Conservation (phyloP, 345 rosid species). For the Erucastrum elatum region DNA sequence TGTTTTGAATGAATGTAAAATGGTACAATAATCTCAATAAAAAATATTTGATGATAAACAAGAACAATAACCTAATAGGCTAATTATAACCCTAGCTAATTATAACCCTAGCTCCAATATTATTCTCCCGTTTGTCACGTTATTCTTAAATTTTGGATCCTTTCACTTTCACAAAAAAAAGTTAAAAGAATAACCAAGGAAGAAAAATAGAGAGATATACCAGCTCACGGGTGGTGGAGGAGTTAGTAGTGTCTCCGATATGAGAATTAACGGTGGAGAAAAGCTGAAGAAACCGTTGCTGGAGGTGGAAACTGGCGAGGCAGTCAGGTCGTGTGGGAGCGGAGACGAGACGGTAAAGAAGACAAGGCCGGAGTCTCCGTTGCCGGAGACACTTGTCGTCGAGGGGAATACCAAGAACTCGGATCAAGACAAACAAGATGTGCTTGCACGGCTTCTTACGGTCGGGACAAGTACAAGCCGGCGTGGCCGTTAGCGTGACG, state of each 20-base stretch:
- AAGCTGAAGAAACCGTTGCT: constrained; percentile 64
- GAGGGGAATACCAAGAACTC: constrained; percentile 65
- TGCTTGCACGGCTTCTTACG: constrained; percentile 87
- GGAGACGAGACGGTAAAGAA: constrained; percentile 48
- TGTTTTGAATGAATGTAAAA: too few species aligned
- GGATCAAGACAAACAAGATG: constrained; percentile 67
- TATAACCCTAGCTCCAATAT: not conserved
- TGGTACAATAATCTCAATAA: too few species aligned
- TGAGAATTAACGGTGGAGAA: constrained; percentile 16
- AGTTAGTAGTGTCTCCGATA: not conserved
- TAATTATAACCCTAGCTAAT: too few species aligned
- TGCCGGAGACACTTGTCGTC: constrained; percentile 65
- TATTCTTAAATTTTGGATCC: not conserved
- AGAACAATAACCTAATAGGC: not conserved
- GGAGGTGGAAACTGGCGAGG: constrained; percentile 54
- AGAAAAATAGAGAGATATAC: constrained; percentile 13
- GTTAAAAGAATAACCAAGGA: not conserved
- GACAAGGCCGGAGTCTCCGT: constrained; percentile 66
- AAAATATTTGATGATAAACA: not conserved
- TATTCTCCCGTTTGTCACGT: not conserved
- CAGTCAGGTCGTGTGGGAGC: constrained; percentile 51
- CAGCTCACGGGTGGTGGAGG: constrained; percentile 25
- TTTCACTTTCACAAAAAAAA: not conserved
- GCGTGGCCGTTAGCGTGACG: constrained; percentile 54
- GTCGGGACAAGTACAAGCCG: constrained; percentile 86